Conservation (phyloP, 2,329 filamentous ascomycete genomes). For the Talaromyces sp. region DNA sequence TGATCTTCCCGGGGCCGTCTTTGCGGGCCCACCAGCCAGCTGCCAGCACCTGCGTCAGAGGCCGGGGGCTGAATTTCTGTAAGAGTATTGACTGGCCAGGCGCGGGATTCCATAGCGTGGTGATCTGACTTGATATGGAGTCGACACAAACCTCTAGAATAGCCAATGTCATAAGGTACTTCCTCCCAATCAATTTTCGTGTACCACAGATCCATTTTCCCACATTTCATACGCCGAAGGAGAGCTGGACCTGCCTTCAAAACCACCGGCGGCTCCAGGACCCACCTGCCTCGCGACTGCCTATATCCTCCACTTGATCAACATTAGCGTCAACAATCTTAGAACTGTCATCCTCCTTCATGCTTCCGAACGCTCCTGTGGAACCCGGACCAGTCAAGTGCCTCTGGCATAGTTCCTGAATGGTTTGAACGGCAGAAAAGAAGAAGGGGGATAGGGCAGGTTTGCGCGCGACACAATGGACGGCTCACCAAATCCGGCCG, state of each 20-base stretch:
- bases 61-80: background rate
- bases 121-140: background rate
- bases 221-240: background rate
- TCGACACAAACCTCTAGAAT: background rate
- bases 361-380: background rate
- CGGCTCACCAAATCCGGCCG: slow-evolving; percentile 7
- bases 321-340: background rate
- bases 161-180: background rate
- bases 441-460: slow-evolving; percentile 3
- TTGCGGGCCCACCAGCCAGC: background rate
- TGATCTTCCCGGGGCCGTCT: background rate
- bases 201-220: background rate
- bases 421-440: background rate
- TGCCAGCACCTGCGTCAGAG: background rate
- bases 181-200: background rate
- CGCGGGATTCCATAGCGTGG: background rate
- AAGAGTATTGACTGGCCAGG: background rate
- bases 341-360: background rate
- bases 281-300: slow-evolving; percentile 4
- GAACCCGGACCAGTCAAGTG: background rate
- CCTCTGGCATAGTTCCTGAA: background rate
- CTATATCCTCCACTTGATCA: background rate
- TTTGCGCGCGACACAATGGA: slow-evolving; percentile 12
- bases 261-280: background rate
- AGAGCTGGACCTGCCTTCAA: background rate